A percentile compares a stretch with the other conserved stretches of the same genome.
Conservation (phyloP, 306 rosid species). For the Pyrus communis region DNA sequence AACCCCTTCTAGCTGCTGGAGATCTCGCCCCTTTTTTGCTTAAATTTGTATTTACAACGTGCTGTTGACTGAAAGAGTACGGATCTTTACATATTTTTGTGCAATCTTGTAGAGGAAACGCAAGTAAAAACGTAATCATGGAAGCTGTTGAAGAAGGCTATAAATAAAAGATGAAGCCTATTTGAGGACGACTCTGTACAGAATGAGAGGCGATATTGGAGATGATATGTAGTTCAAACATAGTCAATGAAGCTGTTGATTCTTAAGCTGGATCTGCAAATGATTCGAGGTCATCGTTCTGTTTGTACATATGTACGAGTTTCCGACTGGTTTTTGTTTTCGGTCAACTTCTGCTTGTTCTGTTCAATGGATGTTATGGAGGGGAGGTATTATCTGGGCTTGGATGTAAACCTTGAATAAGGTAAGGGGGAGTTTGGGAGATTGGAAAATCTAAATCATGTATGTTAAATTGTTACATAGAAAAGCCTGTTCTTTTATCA, state of each 20-base stretch:
- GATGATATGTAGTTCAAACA: neutral
- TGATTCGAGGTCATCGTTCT: neutral
- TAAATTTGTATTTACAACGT: neutral
- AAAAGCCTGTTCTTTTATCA: neutral
- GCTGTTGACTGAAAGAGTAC: neutral
- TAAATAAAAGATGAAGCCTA: neutral
- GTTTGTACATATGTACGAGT: conserved; percentile 15
- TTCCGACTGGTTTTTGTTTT: neutral
- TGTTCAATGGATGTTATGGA: conserved; percentile 2
- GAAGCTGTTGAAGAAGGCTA: neutral
- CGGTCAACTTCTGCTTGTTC: conserved; percentile 6
- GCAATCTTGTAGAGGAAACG: conserved; percentile 13
- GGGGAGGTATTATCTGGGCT: conserved; percentile 1
- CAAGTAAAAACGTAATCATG: neutral
- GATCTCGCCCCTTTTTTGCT: neutral
- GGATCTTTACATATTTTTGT: neutral
- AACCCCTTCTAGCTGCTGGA: neutral
- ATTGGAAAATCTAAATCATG: neutral
- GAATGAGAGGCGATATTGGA: neutral
- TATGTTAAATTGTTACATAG: neutral
- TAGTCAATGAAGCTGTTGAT: neutral
- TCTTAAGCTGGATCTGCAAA: conserved; percentile 6
- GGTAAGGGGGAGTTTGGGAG: neutral
- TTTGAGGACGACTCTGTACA: neutral
- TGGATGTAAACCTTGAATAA: neutral